Conservation (phyloP, 495 filamentous ascomycete species). For the Penicillium pulvis region DNA sequence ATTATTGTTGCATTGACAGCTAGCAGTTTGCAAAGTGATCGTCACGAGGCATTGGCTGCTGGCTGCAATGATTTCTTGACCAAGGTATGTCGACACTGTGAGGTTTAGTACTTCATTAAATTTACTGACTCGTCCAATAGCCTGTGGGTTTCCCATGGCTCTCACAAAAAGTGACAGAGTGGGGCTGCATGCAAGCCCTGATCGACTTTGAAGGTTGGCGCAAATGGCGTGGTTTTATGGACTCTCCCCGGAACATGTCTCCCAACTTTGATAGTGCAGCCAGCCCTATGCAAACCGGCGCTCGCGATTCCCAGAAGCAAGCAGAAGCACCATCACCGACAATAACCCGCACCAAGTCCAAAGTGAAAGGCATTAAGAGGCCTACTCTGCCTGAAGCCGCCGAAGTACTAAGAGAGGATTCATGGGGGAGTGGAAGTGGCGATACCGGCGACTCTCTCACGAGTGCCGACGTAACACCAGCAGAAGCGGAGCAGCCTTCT, state of each 20-base stretch:
- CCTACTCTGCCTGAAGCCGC: slow-evolving; percentile 23
- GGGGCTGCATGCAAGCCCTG: slow-evolving; percentile 98
- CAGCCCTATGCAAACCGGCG: slow-evolving; percentile 38
- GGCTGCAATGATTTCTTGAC: slow-evolving; percentile 98
- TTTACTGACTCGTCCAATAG: slow-evolving; percentile 44
- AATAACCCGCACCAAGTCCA: slow-evolving; percentile 11
- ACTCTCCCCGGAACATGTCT: slow-evolving; percentile 30
- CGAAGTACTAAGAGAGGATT: slow-evolving; percentile 35
- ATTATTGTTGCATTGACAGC: slow-evolving; percentile 98
- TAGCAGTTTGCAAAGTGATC: slow-evolving; percentile 87
- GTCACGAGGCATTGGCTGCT: slow-evolving; percentile 91
- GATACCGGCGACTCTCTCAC: slow-evolving; percentile 35
- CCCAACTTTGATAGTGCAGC: slow-evolving; percentile 25
- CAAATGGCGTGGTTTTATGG: slow-evolving; percentile 85
- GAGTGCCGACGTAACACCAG: slow-evolving; percentile 21
- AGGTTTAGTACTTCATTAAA: background rate
- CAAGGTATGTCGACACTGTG: slow-evolving; percentile 65
- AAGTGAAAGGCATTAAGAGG: slow-evolving; percentile 13
- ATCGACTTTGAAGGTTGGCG: slow-evolving; percentile 99
- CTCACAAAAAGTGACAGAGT: slow-evolving; percentile 96
- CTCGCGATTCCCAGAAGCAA: slow-evolving; percentile 10
- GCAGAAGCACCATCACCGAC: slow-evolving; percentile 22
- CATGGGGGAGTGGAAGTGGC: slow-evolving; percentile 39
- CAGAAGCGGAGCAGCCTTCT: slow-evolving; percentile 7
- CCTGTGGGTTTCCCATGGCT: slow-evolving; percentile 98